These are phyloP conservation scores for Epichloe coenophiala DNA, from an alignment of 2,329 filamentous ascomycete species.

Conservation along the genomic window DNA sequence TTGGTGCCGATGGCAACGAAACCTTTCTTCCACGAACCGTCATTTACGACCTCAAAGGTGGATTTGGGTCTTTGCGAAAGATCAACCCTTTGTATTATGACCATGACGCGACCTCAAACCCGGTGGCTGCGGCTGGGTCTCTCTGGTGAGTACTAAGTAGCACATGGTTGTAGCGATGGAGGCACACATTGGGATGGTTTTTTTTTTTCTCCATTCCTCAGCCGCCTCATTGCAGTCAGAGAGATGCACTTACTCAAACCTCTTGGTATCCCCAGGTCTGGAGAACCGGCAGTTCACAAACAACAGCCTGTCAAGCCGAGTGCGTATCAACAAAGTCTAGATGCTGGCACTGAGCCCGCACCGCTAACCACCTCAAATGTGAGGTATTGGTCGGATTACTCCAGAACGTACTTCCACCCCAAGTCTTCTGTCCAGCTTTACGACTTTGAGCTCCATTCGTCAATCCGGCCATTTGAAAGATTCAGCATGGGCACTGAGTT, in stretches of 20 bases:
- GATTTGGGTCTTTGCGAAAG: constrained; percentile 77
- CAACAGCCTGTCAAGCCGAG: constrained; percentile 54
- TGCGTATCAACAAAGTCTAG: constrained; percentile 67
- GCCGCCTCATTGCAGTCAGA: too few relatives aligned
- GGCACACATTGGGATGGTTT: neutral
- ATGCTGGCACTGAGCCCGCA: constrained; percentile 54
- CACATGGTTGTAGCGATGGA: neutral
- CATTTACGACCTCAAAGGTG: constrained; percentile 90
- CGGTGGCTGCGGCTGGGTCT: constrained; percentile 17
- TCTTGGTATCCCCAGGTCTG: constrained; percentile 36
- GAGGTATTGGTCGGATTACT: constrained; percentile 96
- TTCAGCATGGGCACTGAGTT: constrained; percentile 75
- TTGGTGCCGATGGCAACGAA: constrained; percentile 72
- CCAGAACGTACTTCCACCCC: constrained; percentile 83
- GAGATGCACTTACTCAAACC: neutral
- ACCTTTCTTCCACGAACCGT: constrained; percentile 86
- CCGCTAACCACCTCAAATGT: constrained; percentile 55
- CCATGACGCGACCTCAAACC: constrained; percentile 43
- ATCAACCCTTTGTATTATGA: constrained; percentile 90
- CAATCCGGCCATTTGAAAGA: constrained; percentile 75
- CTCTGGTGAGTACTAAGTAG: constrained; percentile 21
- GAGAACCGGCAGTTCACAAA: constrained; percentile 53
- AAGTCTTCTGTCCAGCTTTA: constrained; percentile 74
- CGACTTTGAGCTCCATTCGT: constrained; percentile 73
- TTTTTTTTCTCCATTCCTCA: too few relatives aligned